phyloP scores from a whole-genome alignment of 176 grass and related monocot species.

The Triticum turgidum region DNA sequence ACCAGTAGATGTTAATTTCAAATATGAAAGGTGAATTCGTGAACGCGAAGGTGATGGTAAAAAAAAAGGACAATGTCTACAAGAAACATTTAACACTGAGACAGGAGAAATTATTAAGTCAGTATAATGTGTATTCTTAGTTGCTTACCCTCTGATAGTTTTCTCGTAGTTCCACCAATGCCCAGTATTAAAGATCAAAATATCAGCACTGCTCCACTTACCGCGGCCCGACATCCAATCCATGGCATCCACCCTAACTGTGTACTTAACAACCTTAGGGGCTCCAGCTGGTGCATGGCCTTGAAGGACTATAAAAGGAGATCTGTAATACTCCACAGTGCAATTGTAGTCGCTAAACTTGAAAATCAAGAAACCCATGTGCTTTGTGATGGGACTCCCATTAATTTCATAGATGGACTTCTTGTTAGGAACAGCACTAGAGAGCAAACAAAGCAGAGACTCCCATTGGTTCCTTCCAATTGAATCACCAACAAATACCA shows the following conservation, averaged over 20 bases:
- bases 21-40: not conserved
- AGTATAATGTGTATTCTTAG: not conserved
- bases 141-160: constrained; percentile 73
- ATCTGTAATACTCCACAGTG: constrained; percentile 85
- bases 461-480: constrained; percentile 96
- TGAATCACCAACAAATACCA: constrained; percentile 92
- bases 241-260: constrained; percentile 60
- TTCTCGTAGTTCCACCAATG: constrained; percentile 98
- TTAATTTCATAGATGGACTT: constrained; percentile 77
- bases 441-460: constrained; percentile 80
- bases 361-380: constrained; percentile 85
- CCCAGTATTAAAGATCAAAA: constrained; percentile 85
- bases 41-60: not conserved
- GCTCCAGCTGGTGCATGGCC: constrained; percentile 49
- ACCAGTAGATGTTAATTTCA: not conserved
- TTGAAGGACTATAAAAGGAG: constrained; percentile 79
- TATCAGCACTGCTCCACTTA: constrained; percentile 74
- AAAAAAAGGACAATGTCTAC: not conserved
- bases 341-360: constrained; percentile 84
- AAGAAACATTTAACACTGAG: not conserved
- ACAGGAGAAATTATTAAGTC: not conserved
- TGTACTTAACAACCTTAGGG: constrained; percentile 50
- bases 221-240: constrained; percentile 63
- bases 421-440: constrained; percentile 49
- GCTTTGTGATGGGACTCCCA: constrained; percentile 87